Conservation (phyloP, 2,329 filamentous ascomycete species). For the Aspergillus fischeri region DNA sequence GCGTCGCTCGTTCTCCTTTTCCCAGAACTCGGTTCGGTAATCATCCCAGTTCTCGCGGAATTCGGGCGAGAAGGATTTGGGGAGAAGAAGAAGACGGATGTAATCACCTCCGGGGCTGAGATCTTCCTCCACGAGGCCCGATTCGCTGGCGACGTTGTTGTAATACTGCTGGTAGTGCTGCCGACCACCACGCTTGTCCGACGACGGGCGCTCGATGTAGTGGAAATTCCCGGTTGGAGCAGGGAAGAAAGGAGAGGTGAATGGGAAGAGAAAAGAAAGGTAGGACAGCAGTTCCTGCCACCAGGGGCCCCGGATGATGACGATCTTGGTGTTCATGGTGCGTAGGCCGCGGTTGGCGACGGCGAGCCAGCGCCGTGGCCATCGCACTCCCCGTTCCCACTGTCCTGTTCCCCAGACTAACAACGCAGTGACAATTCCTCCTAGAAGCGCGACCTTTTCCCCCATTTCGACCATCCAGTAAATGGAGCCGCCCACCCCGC, state of each 20-base stretch:
- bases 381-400: conserved; percentile 91
- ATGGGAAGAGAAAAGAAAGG: conserved; percentile 72
- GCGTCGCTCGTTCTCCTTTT: conserved; percentile 87
- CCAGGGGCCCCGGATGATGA: conserved; percentile 78
- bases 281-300: conserved; percentile 73
- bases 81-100: conserved; percentile 82
- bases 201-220: conserved; percentile 61
- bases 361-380: conserved; percentile 87
- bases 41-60: conserved; percentile 97
- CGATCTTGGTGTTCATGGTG: conserved; percentile 93
- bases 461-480: conserved; percentile 93
- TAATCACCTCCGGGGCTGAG: conserved; percentile 85
- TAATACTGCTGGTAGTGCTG: conserved; percentile 33
- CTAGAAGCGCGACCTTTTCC: conserved; percentile 88
- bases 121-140: conserved; percentile 73
- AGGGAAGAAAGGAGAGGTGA: conserved; percentile 62
- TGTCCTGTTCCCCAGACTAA: conserved; percentile 93
- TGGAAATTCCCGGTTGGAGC: conserved; percentile 66
- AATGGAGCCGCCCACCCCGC: conserved; percentile 83
- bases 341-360: conserved; percentile 86
- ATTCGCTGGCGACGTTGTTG: conserved; percentile 61
- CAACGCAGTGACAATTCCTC: conserved; percentile 78
- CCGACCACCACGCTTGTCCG: conserved; percentile 36
- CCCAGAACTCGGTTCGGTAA: conserved; percentile 94
- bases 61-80: conserved; percentile 90